These are phyloP conservation scores for Albatrellus sp. DNA, from an alignment of 1,284 basidiomycete genomes.

Conservation along the genomic window DNA sequence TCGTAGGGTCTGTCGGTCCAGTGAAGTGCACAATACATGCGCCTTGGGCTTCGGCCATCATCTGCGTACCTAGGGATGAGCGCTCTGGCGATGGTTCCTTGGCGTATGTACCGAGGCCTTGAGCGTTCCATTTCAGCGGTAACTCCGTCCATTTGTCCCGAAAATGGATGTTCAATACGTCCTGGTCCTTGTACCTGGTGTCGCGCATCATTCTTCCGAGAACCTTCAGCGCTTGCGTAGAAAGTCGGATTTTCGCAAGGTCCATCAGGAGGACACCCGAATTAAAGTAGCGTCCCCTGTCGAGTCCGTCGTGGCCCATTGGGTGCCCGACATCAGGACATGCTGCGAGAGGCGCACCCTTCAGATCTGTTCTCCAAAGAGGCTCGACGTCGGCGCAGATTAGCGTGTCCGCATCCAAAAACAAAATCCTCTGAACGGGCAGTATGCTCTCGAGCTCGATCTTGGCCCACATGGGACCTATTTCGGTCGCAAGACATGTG, in stretches of 20 bases:
- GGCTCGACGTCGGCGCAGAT: conserved; percentile 26
- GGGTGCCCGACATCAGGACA: conserved; percentile 38
- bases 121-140: conserved; percentile 38
- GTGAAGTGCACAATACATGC: conserved; percentile 46
- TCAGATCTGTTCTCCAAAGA: conserved; percentile 35
- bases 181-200: conserved; percentile 32
- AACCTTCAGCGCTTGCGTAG: conserved; percentile 16
- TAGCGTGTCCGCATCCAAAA: conserved; percentile 42
- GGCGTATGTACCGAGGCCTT: conserved; percentile 45
- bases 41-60: conserved; percentile 19
- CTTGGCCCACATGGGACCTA: conserved; percentile 36
- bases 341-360: conserved; percentile 29
- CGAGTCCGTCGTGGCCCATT: conserved; percentile 26
- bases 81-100: conserved; percentile 22
- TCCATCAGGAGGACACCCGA: conserved; percentile 42
- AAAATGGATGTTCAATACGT: conserved; percentile 38
- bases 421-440: conserved; percentile 37
- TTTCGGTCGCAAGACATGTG: conserved; percentile 16
- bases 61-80: conserved; percentile 18
- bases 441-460: conserved; percentile 32
- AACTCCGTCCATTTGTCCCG: conserved; percentile 26
- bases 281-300: conserved; percentile 34
- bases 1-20: conserved; percentile 34
- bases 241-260: conserved; percentile 25
- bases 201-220: conserved; percentile 17